Percentiles rank a stretch among this genome's conserved stretches.
phyloP scores from a whole-genome alignment of 2,329 filamentous ascomycete genomes.

The Sporothrix protearum region DNA sequence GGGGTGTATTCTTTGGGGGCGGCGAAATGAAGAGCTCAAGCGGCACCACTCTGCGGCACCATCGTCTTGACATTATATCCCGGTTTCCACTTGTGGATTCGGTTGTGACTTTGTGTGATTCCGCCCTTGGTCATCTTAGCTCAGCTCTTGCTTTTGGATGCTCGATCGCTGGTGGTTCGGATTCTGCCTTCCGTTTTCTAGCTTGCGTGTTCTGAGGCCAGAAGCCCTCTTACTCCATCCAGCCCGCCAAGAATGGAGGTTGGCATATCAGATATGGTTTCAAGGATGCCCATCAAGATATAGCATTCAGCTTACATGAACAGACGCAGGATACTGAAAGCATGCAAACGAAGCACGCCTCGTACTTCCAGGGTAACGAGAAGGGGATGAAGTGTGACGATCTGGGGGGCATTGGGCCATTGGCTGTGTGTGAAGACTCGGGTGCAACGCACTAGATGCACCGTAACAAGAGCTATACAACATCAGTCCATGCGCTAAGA shows the following conservation, averaged over 20 bases:
- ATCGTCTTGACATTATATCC: neutral
- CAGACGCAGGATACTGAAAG: no score
- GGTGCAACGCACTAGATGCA: neutral
- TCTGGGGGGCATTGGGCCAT: neutral
- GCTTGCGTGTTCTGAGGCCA: no score
- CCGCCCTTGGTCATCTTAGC: neutral
- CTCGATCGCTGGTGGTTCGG: neutral
- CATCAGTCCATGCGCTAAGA: neutral
- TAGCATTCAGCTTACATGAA: no score
- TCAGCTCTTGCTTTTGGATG: neutral
- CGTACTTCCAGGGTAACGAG: neutral
- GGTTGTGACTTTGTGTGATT: neutral
- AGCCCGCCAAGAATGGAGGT: neutral
- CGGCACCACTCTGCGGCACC: neutral
- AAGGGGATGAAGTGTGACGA: constrained; percentile 17
- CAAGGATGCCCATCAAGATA: no score
- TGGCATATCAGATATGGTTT: no score
- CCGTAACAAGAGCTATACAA: neutral
- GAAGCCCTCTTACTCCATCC: neutral
- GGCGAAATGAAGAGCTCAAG: neutral
- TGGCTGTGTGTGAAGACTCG: neutral
- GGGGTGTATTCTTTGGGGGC: neutral
- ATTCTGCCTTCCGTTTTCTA: neutral
- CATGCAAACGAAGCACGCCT: neutral
- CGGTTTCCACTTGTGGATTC: neutral